A percentile compares a stretch with the other conserved stretches of the same genome.
phyloP scores from a whole-genome alignment of 2,329 filamentous ascomycete species.

The Lecanicillium sp. region DNA sequence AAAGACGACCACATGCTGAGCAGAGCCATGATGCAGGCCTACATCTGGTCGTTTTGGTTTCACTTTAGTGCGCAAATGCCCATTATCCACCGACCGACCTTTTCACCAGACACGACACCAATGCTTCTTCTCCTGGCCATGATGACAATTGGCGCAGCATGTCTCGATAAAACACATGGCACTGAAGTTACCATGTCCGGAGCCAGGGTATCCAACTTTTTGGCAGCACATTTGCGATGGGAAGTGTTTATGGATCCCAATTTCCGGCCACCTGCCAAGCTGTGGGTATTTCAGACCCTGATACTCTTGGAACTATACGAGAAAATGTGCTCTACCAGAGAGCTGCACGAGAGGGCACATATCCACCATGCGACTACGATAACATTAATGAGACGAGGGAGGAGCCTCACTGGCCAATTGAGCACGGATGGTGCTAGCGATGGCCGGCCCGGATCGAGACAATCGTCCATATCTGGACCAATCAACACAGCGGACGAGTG shows the following conservation, averaged over 20 bases:
- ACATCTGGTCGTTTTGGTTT: constrained; percentile 88
- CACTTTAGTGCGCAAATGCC: constrained; percentile 93
- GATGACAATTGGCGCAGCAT: constrained; percentile 87
- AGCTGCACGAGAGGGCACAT: constrained; percentile 87
- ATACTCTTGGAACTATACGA: constrained; percentile 88
- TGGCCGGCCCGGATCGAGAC: constrained; percentile 44
- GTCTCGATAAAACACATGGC: constrained; percentile 75
- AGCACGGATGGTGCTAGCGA: constrained; percentile 60
- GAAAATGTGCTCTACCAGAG: constrained; percentile 93
- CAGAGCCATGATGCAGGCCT: constrained; percentile 90
- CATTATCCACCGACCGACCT: constrained; percentile 90
- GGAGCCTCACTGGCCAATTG: constrained; percentile 81
- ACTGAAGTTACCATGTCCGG: constrained; percentile 65
- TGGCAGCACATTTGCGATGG: constrained; percentile 92
- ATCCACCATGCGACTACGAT: constrained; percentile 96
- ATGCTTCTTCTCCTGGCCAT: constrained; percentile 79
- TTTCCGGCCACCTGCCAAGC: constrained; percentile 83
- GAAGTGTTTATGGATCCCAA: constrained; percentile 88
- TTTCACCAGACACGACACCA: constrained; percentile 78
- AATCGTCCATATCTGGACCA: constrained; percentile 53
- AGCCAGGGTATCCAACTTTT: constrained; percentile 79
- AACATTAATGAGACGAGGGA: constrained; percentile 88
- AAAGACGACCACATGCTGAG: constrained; percentile 63
- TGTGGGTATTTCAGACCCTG: constrained; percentile 93
- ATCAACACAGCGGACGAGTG: constrained; percentile 74